Evolutionary conservation across 345 rosid genomes (phyloP).

Genomic region (Raphanus raphanistrum): DNA sequence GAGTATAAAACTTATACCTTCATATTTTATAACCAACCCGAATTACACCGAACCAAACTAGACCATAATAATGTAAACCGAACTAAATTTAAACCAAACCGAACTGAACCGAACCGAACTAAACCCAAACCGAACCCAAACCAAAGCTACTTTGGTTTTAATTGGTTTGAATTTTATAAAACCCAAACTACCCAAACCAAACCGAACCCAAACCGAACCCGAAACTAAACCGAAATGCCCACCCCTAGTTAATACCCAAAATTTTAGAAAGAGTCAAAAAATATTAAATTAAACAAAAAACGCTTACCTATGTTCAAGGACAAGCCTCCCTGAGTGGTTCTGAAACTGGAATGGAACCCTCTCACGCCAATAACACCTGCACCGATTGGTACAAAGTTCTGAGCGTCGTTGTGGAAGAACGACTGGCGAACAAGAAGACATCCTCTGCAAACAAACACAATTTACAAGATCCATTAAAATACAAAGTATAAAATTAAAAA

Average conservation of each 20-base stretch:
- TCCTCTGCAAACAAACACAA: conserved; percentile 53
- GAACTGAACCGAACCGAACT: too few relatives aligned
- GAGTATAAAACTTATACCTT: too few relatives aligned
- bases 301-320: conserved; percentile 40
- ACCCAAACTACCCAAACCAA: too few relatives aligned
- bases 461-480: not conserved
- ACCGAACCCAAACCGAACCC: too few relatives aligned
- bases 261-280: not conserved
- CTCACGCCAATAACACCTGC: conserved; percentile 39
- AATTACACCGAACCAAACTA: too few relatives aligned
- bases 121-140: too few relatives aligned
- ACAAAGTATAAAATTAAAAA: not conserved
- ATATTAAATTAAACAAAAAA: not conserved
- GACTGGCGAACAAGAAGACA: conserved; percentile 57
- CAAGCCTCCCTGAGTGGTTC: conserved; percentile 44
- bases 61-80: too few relatives aligned
- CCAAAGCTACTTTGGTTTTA: too few relatives aligned
- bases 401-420: conserved; percentile 27
- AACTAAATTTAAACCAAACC: too few relatives aligned
- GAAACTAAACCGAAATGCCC: too few relatives aligned
- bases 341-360: conserved; percentile 42
- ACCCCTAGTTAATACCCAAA: conserved; percentile 2
- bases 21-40: too few relatives aligned
- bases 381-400: conserved; percentile 25
- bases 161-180: too few relatives aligned